Base-by-base conservation (phyloP, 164 flowering plant genomes). In the Piper longum region DNA sequence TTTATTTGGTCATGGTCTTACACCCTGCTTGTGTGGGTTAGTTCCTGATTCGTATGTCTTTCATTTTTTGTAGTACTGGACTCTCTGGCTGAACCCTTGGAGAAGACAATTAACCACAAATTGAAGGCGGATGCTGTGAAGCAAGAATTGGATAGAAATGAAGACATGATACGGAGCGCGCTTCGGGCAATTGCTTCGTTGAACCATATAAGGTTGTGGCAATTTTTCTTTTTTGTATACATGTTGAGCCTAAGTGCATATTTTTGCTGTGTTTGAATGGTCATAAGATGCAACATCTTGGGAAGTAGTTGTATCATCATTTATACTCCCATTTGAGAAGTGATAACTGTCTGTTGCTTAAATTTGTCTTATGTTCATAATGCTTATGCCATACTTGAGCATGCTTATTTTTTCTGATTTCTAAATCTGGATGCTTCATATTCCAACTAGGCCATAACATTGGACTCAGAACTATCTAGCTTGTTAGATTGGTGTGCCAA, bases 131-230 rank as follows among this genome's bases (percentile, higher is more conserved):
- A 95, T 83, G 97, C 99, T 70, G 99, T 95, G 42, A 95, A 95
- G 79, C 99, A 95, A 76, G 99, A 95, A 75, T 93, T 91, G 51
- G 99, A 95, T 73, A 93, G 99, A 19, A 95, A 95, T 77, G 97
- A 95, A 72, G 99, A 95, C 80, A 91, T 95, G 99, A 91, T 95
- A 54, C 77, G 97, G 66, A 95, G 97, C 82, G 96, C 99, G 63
- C 91, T 95, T 43, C 81, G 99, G 43, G 89, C 96, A 39, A 86
- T 95, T 70, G 91, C 96, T 40, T 85, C 99, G 60, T 75, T 95
- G 74, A 89, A 83, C 69, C 89, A 89, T 62, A 84, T 95, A 75
- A 87, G 99, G 99, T 90, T 67, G 14, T 67, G 70, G 2, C 41
- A 18, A 43, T 16, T 41, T 60, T 58, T 8, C 39, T 14, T 3